These are phyloP conservation scores for Waltergamsia citrina DNA, from an alignment of 2,329 filamentous ascomycete species.

Conservation along the genomic window DNA sequence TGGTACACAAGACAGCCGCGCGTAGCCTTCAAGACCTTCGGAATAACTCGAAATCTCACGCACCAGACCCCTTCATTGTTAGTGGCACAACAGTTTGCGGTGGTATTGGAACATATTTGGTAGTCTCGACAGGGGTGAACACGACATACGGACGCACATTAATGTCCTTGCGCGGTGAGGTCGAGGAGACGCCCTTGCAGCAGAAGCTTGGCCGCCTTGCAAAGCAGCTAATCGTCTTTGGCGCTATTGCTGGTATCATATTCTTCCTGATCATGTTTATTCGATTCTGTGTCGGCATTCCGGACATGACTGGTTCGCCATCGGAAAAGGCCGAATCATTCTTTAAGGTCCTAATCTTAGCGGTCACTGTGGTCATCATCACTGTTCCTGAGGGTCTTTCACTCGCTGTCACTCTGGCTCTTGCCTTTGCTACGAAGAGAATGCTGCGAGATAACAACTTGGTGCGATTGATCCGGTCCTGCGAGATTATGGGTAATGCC, in stretches of 20 bases:
- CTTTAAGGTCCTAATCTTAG: too few relatives aligned
- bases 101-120: constrained; percentile 25
- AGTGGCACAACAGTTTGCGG: constrained; percentile 28
- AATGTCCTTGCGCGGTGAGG: constrained; percentile 32
- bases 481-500: constrained; percentile 32
- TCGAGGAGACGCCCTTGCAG: constrained; percentile 23
- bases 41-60: too few relatives aligned
- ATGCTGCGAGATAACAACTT: too few relatives aligned
- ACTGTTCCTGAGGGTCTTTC: constrained; percentile 31
- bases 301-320: too few relatives aligned
- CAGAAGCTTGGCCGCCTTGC: constrained; percentile 29
- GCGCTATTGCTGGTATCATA: constrained; percentile 30
- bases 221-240: constrained; percentile 31
- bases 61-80: too few relatives aligned
- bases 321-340: too few relatives aligned
- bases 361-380: constrained; percentile 22
- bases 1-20: constrained; percentile 29
- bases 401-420: constrained; percentile 23
- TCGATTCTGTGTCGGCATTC: constrained; percentile 19
- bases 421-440: constrained; percentile 30
- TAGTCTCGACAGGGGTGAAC: too few relatives aligned
- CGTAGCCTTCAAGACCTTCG: constrained; percentile 31
- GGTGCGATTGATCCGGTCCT: too few relatives aligned
- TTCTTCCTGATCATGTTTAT: constrained; percentile 28
- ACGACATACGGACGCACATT: too few relatives aligned